These are phyloP conservation scores for Pseudogymnoascus sp. DNA, from an alignment of 2,329 filamentous ascomycete species.

Conservation along the genomic window DNA sequence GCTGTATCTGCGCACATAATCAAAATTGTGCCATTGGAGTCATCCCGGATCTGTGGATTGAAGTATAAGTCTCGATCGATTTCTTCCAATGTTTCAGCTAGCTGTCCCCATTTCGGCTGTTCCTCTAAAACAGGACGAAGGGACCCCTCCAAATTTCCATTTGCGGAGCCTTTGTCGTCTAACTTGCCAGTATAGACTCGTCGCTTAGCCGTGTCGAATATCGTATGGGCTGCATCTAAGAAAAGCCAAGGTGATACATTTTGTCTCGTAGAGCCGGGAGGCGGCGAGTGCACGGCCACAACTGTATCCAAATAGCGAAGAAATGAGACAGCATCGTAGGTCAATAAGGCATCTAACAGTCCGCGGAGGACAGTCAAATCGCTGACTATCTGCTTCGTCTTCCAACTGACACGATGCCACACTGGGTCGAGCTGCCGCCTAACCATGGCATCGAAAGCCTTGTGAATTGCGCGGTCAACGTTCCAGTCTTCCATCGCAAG, in stretches of 20 bases:
- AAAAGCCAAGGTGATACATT: conserved; percentile 95
- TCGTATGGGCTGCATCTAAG: conserved; percentile 85
- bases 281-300: conserved; percentile 80
- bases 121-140: conserved; percentile 82
- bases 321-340: conserved; percentile 85
- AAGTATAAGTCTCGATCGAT: conserved; percentile 88
- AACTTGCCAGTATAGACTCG: conserved; percentile 76
- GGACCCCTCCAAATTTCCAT: conserved; percentile 28
- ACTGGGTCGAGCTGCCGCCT: conserved; percentile 88
- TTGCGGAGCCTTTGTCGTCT: conserved; percentile 46
- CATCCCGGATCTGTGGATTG: conserved; percentile 67
- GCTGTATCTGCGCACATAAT: conserved; percentile 91
- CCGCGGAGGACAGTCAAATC: conserved; percentile 77
- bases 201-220: conserved; percentile 83
- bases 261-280: conserved; percentile 77
- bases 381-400: conserved; percentile 88
- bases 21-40: conserved; percentile 84
- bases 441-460: conserved; percentile 84
- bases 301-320: conserved; percentile 92
- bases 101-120: conserved; percentile 83
- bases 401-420: conserved; percentile 94
- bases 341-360: conserved; percentile 74
- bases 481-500: conserved; percentile 98
- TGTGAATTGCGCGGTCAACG: conserved; percentile 82
- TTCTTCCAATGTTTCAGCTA: conserved; percentile 87